Percentiles rank a stretch among this genome's conserved stretches.
These are phyloP conservation scores for Thielaviopsis ethacetica DNA, from an alignment of 2,329 filamentous ascomycete species.

Conservation along the genomic window DNA sequence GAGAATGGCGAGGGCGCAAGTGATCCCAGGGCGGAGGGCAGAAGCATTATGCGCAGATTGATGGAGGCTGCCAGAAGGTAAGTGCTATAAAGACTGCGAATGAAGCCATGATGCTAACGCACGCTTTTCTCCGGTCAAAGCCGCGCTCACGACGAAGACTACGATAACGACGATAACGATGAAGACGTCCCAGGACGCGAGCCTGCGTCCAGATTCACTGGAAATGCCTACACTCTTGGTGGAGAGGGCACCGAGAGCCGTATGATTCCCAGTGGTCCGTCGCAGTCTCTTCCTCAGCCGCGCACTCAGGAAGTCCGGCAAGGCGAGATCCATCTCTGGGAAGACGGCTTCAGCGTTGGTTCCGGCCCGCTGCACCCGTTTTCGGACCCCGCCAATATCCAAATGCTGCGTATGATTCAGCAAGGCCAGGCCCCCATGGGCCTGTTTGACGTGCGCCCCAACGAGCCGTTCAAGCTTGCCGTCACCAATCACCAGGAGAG, in stretches of 20 bases:
- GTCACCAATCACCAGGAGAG: constrained; percentile 61
- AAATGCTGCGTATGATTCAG: constrained; percentile 59
- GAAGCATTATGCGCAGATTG: not conserved
- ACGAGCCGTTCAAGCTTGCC: constrained; percentile 65
- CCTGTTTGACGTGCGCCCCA: constrained; percentile 58
- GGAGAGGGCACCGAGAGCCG: constrained; percentile 60
- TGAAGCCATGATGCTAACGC: constrained; percentile 20
- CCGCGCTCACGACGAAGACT: not conserved
- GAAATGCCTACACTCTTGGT: constrained; percentile 59
- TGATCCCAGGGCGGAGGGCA: not conserved
- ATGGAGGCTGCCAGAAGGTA: constrained; percentile 40
- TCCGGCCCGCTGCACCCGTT: constrained; percentile 64
- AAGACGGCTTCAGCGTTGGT: constrained; percentile 71
- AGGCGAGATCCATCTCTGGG: constrained; percentile 64
- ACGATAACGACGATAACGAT: too few species aligned
- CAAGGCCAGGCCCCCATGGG: constrained; percentile 60
- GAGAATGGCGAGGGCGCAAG: constrained; percentile 12
- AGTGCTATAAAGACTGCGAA: constrained; percentile 47
- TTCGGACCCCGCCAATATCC: constrained; percentile 59
- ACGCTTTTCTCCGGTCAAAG: not conserved
- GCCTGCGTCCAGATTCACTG: constrained; percentile 41
- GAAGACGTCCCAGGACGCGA: constrained; percentile 26
- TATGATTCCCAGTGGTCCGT: constrained; percentile 35
- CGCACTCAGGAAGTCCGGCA: constrained; percentile 27
- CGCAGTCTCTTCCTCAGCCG: constrained; percentile 24